A percentile compares a stretch with the other conserved stretches of the same genome.
Evolutionary conservation across 768 basidiomycete species (phyloP).

Genomic region (Tricholoma sp.): DNA sequence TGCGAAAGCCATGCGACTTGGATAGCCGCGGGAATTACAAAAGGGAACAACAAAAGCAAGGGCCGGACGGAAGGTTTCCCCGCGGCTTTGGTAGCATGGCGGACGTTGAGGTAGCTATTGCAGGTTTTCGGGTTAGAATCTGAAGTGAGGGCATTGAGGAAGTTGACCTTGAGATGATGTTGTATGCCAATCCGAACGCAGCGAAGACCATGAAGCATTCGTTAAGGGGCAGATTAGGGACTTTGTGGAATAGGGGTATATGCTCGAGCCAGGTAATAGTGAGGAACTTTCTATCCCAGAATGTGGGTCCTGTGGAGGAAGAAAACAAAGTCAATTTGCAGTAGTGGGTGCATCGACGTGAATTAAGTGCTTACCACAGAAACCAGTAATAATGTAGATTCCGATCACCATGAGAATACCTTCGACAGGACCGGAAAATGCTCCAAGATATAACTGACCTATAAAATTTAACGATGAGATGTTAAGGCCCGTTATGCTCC

Average conservation of each 20-base stretch:
- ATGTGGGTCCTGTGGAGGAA: constrained; percentile 50
- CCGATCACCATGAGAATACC: constrained; percentile 83
- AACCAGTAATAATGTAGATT: constrained; percentile 75
- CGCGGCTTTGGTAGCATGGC: constrained; percentile 38
- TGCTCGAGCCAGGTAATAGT: constrained; percentile 51
- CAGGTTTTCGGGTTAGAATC: not conserved
- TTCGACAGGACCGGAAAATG: constrained; percentile 94
- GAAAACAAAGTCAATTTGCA: not conserved
- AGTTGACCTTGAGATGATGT: constrained; percentile 67
- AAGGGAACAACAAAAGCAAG: constrained; percentile 74
- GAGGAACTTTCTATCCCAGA: constrained; percentile 75
- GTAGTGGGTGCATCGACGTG: not conserved
- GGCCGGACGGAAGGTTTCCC: constrained; percentile 47
- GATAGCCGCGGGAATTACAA: constrained; percentile 60
- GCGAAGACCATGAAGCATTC: constrained; percentile 86
- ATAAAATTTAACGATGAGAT: not conserved
- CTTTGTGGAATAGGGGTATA: constrained; percentile 39
- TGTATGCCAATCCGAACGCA: constrained; percentile 64
- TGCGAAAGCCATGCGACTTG: constrained; percentile 81
- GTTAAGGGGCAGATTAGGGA: constrained; percentile 75
- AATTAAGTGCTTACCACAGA: constrained; percentile 47
- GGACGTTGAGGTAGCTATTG: constrained; percentile 75
- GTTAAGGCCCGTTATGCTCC: not conserved
- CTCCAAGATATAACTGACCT: constrained; percentile 87
- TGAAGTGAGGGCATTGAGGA: not conserved